Conservation (phyloP, 257 asterid genomes). For the Thymus quinquecostatus region DNA sequence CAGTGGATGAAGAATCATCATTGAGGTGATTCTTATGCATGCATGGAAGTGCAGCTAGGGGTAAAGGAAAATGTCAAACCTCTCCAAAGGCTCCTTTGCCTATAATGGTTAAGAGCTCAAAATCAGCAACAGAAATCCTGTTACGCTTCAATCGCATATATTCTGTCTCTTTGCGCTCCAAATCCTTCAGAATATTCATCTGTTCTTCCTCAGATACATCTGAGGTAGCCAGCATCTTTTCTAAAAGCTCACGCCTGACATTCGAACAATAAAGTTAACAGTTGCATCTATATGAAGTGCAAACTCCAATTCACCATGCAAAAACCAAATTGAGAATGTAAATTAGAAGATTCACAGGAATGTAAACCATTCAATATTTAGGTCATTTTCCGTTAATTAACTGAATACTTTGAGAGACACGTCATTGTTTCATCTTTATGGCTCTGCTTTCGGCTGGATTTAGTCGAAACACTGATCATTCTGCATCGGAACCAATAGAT, state of each 20-base stretch:
- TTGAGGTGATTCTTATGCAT: background rate
- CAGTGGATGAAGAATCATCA: background rate
- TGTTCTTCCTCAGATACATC: constrained; percentile 77
- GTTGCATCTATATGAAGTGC: background rate
- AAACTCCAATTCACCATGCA: background rate
- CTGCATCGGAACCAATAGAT: background rate
- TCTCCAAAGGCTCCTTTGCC: constrained; percentile 97
- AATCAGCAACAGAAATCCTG: constrained; percentile 76
- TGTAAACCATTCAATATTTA: background rate
- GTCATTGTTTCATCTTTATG: background rate
- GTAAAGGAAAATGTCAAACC: constrained; percentile 41
- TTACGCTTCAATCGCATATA: constrained; percentile 78
- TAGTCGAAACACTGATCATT: background rate
- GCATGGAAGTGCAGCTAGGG: background rate
- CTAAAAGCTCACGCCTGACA: constrained; percentile 67
- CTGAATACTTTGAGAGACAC: background rate
- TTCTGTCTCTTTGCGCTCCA: constrained; percentile 79
- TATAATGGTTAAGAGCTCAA: constrained; percentile 69
- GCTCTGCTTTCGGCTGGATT: background rate
- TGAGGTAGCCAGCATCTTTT: constrained; percentile 60
- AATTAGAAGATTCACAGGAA: background rate
- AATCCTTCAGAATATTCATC: constrained; percentile 56
- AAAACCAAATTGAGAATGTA: background rate
- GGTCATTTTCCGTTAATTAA: too few relatives aligned
- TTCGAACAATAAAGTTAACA: background rate